Evolutionary conservation across 176 grass and related monocot genomes (phyloP), one percentile per base, ranked within the genome.

Genomic region (Tillandsia leiboldiana): DNA sequence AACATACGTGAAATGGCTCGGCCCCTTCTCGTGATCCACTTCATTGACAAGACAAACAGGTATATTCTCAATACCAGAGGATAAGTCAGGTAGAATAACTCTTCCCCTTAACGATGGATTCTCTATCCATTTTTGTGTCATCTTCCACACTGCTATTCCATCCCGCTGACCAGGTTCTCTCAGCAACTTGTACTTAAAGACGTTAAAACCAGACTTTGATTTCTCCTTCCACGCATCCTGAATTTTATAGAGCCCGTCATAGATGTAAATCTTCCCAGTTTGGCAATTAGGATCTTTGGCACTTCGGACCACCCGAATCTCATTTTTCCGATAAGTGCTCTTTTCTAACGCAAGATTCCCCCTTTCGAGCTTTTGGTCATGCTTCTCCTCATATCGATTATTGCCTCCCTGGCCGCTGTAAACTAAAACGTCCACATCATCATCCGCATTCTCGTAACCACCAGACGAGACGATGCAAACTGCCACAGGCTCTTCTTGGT

Each of bases 221-320:
- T 66, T 96, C 63, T 92, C 92, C 62, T 78, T 89, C 92, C 92
- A 96, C 24, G 88, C 87, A 51, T 80, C 78, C 6, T 89, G 83
- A 78, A 96, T 92, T 74, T 77, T 86, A 72, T 92, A 96, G 53
- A 96, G 81, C 63, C 92, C 92, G 76, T 96, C 92, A 80, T 96
- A 96, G 26, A 92, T 87, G 70, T 96, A 96, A 80, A 96, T 77
- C 74, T 89, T 96, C 42, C 88, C 81, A 56, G 73, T 70, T 66
- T 78, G 73, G 68, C 74, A 79, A 66, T 67, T 66, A 61, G 84
- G 79, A 75, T 96, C 88, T 77, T 87, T 96, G 11, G 74, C 80
- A 62, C 88, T 88, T 48, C 92, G 82, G 42, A 96, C 83, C 65
- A 96, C 92, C 59, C 92, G 80, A 33, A 96, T 91, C 58, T 80